These are phyloP conservation scores for Cyphellophora attinorum DNA, from an alignment of 2,329 filamentous ascomycete genomes.

Conservation along the genomic window DNA sequence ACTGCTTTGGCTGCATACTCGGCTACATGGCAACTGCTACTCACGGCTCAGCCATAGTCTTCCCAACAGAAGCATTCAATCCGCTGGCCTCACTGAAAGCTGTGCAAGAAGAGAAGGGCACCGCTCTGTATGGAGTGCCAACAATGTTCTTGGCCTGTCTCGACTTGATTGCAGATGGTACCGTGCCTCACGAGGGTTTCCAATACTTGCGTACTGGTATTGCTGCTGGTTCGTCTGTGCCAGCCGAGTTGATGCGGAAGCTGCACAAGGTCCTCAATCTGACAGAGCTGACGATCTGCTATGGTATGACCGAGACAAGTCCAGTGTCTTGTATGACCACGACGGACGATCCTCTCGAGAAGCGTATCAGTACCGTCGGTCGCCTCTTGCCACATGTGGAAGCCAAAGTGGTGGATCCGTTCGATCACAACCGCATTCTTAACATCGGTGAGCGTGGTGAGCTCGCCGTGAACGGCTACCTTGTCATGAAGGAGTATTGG, in stretches of 20 bases:
- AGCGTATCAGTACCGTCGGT: constrained; percentile 68
- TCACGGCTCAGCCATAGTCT: constrained; percentile 67
- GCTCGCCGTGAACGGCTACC: constrained; percentile 72
- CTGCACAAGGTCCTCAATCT: constrained; percentile 68
- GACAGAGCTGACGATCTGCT: constrained; percentile 80
- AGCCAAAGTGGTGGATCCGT: constrained; percentile 66
- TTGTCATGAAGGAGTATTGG: constrained; percentile 88
- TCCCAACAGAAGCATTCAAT: constrained; percentile 81
- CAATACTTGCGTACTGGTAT: constrained; percentile 75
- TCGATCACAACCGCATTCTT: constrained; percentile 56
- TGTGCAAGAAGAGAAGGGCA: constrained; percentile 54
- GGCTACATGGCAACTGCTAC: constrained; percentile 96
- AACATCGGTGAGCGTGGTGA: constrained; percentile 64
- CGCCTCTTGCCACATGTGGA: constrained; percentile 72
- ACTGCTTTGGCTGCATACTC: constrained; percentile 81
- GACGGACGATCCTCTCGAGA: constrained; percentile 62
- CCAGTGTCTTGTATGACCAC: constrained; percentile 66
- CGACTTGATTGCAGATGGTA: constrained; percentile 56
- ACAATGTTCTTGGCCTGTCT: constrained; percentile 93
- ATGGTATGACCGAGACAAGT: constrained; percentile 91
- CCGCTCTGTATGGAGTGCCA: constrained; percentile 74
- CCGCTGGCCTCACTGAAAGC: constrained; percentile 59
- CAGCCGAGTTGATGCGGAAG: constrained; percentile 53
- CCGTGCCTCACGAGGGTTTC: constrained; percentile 44
- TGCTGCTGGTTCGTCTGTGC: constrained; percentile 77